Percentiles rank a stretch among this genome's conserved stretches.
These are phyloP conservation scores for Coniochaeta hoffmannii DNA, from an alignment of 2,329 filamentous ascomycete species.

Conservation along the genomic window DNA sequence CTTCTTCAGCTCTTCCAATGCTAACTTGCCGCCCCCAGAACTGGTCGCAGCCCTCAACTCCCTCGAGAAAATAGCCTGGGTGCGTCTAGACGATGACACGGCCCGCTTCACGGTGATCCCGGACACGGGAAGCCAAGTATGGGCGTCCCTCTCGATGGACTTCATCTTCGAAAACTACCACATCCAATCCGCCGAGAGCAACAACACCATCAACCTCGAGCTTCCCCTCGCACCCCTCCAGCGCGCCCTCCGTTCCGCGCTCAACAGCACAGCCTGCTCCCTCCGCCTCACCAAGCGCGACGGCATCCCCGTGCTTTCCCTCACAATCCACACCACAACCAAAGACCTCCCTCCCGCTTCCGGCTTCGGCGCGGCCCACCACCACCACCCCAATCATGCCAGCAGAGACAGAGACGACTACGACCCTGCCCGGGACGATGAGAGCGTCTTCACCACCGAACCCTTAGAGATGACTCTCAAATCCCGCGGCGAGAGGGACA, in stretches of 20 bases:
- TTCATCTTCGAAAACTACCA: constrained; percentile 82
- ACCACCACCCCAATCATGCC: constrained; percentile 20
- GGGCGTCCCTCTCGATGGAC: constrained; percentile 71
- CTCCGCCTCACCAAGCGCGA: constrained; percentile 92
- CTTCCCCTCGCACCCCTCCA: constrained; percentile 82
- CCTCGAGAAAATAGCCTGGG: constrained; percentile 79
- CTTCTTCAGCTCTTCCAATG: background rate
- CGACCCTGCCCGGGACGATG: constrained; percentile 23
- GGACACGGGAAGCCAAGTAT: constrained; percentile 90
- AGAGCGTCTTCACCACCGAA: constrained; percentile 38
- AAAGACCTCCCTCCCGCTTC: constrained; percentile 26
- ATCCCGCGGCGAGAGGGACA: constrained; percentile 59
- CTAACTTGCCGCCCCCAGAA: constrained; percentile 31
- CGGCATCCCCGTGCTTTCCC: constrained; percentile 73
- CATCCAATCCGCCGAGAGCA: constrained; percentile 72
- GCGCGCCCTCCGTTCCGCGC: constrained; percentile 83
- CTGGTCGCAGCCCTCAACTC: constrained; percentile 57
- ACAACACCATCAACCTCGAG: constrained; percentile 94
- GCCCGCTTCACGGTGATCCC: constrained; percentile 94
- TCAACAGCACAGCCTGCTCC: constrained; percentile 71
- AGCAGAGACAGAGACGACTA: constrained; percentile 16
- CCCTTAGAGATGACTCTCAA: constrained; percentile 47
- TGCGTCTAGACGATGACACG: constrained; percentile 78
- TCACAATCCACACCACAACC: constrained; percentile 80
- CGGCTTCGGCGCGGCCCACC: constrained; percentile 11